phyloP scores from a whole-genome alignment of 768 basidiomycete species.

The Dentipellis sp. region DNA sequence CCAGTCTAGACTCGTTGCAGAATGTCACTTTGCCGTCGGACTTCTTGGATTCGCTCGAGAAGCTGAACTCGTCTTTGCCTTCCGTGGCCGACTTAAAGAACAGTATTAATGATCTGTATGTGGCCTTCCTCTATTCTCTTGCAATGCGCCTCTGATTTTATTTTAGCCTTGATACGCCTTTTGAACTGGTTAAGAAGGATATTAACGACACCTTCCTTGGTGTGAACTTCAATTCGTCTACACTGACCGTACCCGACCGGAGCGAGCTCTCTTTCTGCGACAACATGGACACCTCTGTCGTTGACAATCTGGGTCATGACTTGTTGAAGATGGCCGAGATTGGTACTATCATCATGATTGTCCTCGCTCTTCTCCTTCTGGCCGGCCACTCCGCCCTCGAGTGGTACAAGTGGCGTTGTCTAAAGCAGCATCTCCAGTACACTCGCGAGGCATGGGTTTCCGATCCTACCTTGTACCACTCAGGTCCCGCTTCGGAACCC shows the following conservation, averaged over 20 bases:
- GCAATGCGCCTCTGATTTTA: conserved; percentile 1
- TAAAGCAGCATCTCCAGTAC: conserved; percentile 53
- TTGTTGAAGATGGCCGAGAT: conserved; percentile 77
- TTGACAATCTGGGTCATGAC: conserved; percentile 78
- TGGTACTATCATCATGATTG: conserved; percentile 63
- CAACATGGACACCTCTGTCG: conserved; percentile 69
- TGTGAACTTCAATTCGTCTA: conserved; percentile 61
- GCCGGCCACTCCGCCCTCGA: conserved; percentile 68
- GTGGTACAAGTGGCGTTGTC: conserved; percentile 81
- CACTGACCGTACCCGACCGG: conserved; percentile 69
- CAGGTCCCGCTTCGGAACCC: conserved; percentile 30
- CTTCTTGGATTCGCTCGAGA: conserved; percentile 63
- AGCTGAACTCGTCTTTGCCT: conserved; percentile 76
- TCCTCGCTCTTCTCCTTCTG: conserved; percentile 65
- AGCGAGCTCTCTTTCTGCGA: conserved; percentile 68
- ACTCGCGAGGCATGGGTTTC: conserved; percentile 72
- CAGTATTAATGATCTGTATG: conserved; percentile 58
- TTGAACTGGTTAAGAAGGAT: conserved; percentile 79
- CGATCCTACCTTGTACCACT: conserved; percentile 54
- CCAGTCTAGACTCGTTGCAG: conserved; percentile 62
- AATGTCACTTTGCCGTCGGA: conserved; percentile 75
- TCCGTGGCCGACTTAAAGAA: conserved; percentile 68
- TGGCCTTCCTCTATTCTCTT: conserved; percentile 6
- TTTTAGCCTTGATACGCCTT: conserved; percentile 71
- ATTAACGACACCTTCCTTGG: conserved; percentile 80